Base-by-base conservation (phyloP, 2,329 filamentous ascomycete genomes). In the Chaetomium globosum region DNA sequence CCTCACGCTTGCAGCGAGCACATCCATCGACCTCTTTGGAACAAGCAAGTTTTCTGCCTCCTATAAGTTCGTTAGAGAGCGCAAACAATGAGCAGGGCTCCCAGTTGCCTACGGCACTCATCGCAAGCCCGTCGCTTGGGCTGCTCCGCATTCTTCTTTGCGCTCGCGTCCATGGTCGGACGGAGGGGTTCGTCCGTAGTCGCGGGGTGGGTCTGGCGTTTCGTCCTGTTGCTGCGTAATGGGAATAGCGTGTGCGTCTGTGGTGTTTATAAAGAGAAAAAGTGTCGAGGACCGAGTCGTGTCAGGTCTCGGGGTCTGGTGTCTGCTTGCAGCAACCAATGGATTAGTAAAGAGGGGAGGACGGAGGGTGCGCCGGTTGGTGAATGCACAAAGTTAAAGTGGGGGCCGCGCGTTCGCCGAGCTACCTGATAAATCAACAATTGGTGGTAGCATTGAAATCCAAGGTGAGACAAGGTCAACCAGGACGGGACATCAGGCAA, bases 1-100 rank as follows among this genome's bases (percentile, higher is more conserved):
- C 80, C 69, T 89, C 87, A 63, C 80, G 80, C 62, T 77, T 79
- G 72, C 87, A 89, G 64, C 87, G 82, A 8, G 80, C 76, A 73
- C 87, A 89, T 63, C 86, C 85, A 60, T 83, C 80, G 1, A 79
- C 73, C 69, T 89, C 85, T 71, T 89, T 89, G 49, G 85, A 83
- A 74, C 87, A 89, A 54, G 86, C 86, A 55, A 89, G 81, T 73
- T 89, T 89, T 60, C 87, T 82, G 28, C 80, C 78, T 71, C 87
- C 87, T 89, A 66, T 19, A 64, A 73, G 68, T 71, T 28, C 23
- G 69, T 69, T 51, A 69, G 64, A 68, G 19, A 36, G 39, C 13
- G 19, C 19, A 23, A 23, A 1, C 16, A 49, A 6, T 23, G 13
- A 30, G 12, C 7, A 48, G 43, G 43, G 13, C 39, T 53, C 26